Evolutionary conservation across 768 basidiomycete genomes (phyloP).

Genomic region (Kwoniella pini): DNA sequence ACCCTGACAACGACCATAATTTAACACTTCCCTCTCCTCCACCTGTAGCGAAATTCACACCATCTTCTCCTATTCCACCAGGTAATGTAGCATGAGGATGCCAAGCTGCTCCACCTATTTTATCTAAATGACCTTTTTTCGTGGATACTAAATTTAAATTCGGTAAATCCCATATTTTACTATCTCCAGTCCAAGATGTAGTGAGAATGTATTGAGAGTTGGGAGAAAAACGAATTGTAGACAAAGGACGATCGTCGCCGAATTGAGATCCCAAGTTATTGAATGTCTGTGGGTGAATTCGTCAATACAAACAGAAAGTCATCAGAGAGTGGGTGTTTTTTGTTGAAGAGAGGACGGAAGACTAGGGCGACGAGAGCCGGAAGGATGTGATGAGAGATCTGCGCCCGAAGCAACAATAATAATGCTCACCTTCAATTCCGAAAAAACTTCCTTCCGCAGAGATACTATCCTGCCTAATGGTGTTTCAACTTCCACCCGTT

Average conservation of each 20-base stretch:
- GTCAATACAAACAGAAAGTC: no score
- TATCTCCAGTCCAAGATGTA: slow-evolving; percentile 92
- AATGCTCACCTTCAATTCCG: slow-evolving; percentile 76
- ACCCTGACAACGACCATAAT: slow-evolving; percentile 88
- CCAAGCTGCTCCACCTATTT: slow-evolving; percentile 95
- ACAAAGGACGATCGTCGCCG: slow-evolving; percentile 91
- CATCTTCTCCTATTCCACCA: slow-evolving; percentile 61
- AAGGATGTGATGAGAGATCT: no score
- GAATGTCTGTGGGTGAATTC: slow-evolving; percentile 64
- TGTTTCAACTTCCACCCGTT: slow-evolving; percentile 83
- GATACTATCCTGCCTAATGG: slow-evolving; percentile 88
- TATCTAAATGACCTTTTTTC: slow-evolving; percentile 80
- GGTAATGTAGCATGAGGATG: slow-evolving; percentile 84
- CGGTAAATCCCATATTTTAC: slow-evolving; percentile 95
- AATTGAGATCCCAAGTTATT: slow-evolving; percentile 95
- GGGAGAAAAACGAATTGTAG: slow-evolving; percentile 91
- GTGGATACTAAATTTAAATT: slow-evolving; percentile 76
- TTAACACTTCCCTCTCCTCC: slow-evolving; percentile 83
- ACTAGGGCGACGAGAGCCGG: no score
- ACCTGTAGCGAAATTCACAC: slow-evolving; percentile 83
- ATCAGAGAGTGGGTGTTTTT: no score
- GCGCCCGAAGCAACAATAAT: no score
- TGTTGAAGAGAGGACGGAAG: no score
- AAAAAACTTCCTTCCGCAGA: slow-evolving; percentile 84
- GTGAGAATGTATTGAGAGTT: slow-evolving; percentile 85